Base-by-base conservation (phyloP, 2,329 filamentous ascomycete species). In the Sarocladium kiliense region DNA sequence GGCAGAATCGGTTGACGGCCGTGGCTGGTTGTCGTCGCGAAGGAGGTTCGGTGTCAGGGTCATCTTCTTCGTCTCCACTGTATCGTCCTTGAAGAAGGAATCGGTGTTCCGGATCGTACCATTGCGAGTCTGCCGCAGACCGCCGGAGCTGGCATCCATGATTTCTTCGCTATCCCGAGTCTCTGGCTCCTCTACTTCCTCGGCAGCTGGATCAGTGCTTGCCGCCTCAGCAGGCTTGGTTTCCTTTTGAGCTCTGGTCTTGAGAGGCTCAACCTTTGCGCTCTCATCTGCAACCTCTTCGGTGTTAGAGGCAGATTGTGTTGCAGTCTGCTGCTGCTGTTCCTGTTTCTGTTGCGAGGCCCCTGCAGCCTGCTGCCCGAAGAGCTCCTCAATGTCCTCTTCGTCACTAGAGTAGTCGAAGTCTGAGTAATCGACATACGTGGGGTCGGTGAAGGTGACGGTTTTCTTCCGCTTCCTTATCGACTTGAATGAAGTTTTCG, bases 31-130 rank as follows among this genome's bases (percentile, higher is more conserved):
- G 62, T 97, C 92, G 61, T 97, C 93, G 41, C 93, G 86, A 39
- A 97, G 76, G 54, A 99, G 74, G 62, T 96, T 96, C 1, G 94
- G 94, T 3, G 94, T 99, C 44, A 99, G 81, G 0, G 92, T 96
- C 62, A 99, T 97, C 75, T 97, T 97, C 71, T 95, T 91, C 2
- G 94, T 97, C 71, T 97, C 94, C 36, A 91, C 88, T 30, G 84
- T 91, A 65, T 99, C 93, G 65, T 97, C 94, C 70, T 91, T 96
- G 78, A 97, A 97, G 77, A 97, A 97, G 1, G 93, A 96, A 71
- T 97, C 93, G 3, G 91, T 93, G 67, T 95, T 95, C 60, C 93
- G 84, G 44, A 96, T 81, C 21, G 89, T 93, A 41, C 91, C 91
- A 63, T 96, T 95, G 60, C 87, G 84, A 34, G 90, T 91, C 66